Conservation (phyloP, 768 basidiomycete species). For the Lactifluus rugatus region DNA sequence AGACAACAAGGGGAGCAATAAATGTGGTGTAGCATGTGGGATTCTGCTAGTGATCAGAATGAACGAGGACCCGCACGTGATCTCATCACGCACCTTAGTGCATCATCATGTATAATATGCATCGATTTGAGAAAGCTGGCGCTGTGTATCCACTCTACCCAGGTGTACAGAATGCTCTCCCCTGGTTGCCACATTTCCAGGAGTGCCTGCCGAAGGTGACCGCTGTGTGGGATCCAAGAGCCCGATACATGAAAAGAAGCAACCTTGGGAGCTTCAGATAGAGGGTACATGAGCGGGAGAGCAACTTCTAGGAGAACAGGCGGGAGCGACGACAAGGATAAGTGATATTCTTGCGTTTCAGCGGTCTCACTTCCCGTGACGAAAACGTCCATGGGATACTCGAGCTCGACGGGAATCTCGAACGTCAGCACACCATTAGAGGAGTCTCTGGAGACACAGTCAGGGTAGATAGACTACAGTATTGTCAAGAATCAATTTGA, state of each 20-base stretch:
- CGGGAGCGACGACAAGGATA: conserved; percentile 46
- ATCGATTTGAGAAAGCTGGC: conserved; percentile 51
- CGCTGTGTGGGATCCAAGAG: conserved; percentile 44
- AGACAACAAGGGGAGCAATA: conserved; percentile 40
- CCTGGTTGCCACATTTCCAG: conserved; percentile 51
- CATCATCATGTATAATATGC: conserved; percentile 26
- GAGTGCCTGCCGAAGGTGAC: conserved; percentile 33
- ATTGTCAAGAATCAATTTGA: neutral
- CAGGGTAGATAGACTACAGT: conserved; percentile 67
- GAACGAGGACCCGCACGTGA: neutral
- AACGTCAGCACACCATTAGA: conserved; percentile 38
- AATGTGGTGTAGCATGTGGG: conserved; percentile 45
- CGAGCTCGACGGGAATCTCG: conserved; percentile 58
- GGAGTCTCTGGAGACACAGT: conserved; percentile 42
- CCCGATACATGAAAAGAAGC: conserved; percentile 45
- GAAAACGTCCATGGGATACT: conserved; percentile 31
- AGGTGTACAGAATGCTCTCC: conserved; percentile 53
- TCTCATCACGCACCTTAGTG: neutral
- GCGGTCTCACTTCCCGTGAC: conserved; percentile 27
- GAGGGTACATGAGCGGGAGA: conserved; percentile 48
- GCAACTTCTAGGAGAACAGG: conserved; percentile 49
- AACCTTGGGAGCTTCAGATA: conserved; percentile 42
- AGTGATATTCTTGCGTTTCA: conserved; percentile 14
- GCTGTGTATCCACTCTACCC: conserved; percentile 62
- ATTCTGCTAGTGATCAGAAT: conserved; percentile 31